phyloP scores from a whole-genome alignment of 345 rosid genomes.

The Lepidium didymum region DNA sequence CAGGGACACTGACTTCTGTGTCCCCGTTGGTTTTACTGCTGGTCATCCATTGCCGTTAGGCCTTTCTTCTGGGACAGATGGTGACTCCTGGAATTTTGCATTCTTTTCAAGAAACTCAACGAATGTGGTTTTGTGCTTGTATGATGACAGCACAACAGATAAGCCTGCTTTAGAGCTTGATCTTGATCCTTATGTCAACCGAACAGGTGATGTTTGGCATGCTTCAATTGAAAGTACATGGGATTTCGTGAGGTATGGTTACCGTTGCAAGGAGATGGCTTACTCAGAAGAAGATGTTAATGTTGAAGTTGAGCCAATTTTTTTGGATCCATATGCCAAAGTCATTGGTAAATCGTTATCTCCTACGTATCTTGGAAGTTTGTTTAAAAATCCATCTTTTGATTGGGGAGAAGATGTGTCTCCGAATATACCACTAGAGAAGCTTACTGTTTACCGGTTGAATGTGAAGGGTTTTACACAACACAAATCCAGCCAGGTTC shows the following conservation, averaged over 20 bases:
- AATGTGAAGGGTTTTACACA: conserved; percentile 68
- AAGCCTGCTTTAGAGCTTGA: conserved; percentile 83
- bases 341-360: conserved; percentile 32
- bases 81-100: conserved; percentile 60
- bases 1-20: conserved; percentile 51
- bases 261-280: conserved; percentile 41
- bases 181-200: conserved; percentile 79
- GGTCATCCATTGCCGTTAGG: conserved; percentile 77
- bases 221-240: conserved; percentile 48
- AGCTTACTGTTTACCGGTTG: conserved; percentile 61
- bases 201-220: conserved; percentile 89
- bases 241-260: conserved; percentile 56
- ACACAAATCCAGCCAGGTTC: conserved; percentile 59
- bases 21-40: conserved; percentile 67
- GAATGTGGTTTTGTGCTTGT: conserved; percentile 62
- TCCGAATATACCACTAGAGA: conserved; percentile 58
- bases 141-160: conserved; percentile 41
- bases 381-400: conserved; percentile 50
- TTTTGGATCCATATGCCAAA: conserved; percentile 83
- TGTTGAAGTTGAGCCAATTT: conserved; percentile 31
- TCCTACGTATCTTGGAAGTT: conserved; percentile 44
- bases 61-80: conserved; percentile 54
- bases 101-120: conserved; percentile 55
- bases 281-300: conserved; percentile 22
- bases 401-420: conserved; percentile 68